phyloP scores from a whole-genome alignment of 2,329 filamentous ascomycete species.

The Waltergamsia citrina region DNA sequence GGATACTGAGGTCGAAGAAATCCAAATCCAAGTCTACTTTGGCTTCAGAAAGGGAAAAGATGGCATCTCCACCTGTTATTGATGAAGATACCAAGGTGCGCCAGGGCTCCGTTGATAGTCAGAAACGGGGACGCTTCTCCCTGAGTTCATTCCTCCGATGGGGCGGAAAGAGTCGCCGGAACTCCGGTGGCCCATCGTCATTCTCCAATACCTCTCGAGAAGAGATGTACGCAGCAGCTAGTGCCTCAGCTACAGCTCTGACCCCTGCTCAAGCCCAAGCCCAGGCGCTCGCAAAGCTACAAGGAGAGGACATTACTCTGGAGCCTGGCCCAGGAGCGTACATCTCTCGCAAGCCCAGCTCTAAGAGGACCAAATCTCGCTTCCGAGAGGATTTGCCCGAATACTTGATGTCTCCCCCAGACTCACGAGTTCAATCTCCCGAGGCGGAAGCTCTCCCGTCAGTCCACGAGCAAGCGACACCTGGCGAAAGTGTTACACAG shows the following conservation, averaged over 20 bases:
- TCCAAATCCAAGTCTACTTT: constrained; percentile 41
- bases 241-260: constrained; percentile 10
- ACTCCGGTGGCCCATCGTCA: constrained; percentile 55
- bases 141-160: constrained; percentile 72
- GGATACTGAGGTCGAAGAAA: constrained; percentile 35
- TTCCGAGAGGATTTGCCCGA: constrained; percentile 91
- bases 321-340: constrained; percentile 12
- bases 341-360: constrained; percentile 21
- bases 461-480: constrained; percentile 15
- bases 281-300: constrained; percentile 22
- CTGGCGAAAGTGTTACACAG: constrained; percentile 10
- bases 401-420: constrained; percentile 73
- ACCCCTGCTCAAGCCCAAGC: constrained; percentile 19
- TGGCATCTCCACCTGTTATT: constrained; percentile 25
- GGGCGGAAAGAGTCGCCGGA: constrained; percentile 48
- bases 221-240: constrained; percentile 51
- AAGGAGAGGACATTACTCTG: constrained; percentile 18
- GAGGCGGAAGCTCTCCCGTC: constrained; percentile 44
- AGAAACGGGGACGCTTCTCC: constrained; percentile 32
- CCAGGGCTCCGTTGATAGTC: constrained; percentile 43
- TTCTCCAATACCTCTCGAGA: constrained; percentile 89
- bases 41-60: constrained; percentile 27
- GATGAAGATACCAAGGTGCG: constrained; percentile 40
- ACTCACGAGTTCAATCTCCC: constrained; percentile 71
- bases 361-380: constrained; percentile 68